Base-by-base conservation (phyloP, 2,329 filamentous ascomycete species). In the Colletotrichum sp. region DNA sequence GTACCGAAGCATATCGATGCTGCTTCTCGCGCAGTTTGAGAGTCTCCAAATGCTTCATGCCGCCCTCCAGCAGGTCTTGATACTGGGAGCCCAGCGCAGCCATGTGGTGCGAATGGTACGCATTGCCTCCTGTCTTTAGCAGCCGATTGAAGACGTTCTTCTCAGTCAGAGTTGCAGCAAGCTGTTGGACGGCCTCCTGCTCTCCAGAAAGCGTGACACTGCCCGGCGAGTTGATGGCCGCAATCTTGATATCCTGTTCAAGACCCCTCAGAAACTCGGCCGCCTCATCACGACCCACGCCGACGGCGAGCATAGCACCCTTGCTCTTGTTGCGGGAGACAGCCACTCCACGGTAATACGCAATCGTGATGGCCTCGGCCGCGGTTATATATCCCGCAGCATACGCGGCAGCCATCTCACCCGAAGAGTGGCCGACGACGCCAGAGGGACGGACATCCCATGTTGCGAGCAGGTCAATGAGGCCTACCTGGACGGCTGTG, bases 371-470 rank as follows among this genome's bases (percentile, higher is more conserved):
- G 7, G 86, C 86, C 8, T 84, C 82, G 15, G 80, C 71, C 1
- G 81, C 77, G 0, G 83, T 80, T 6, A 88, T 72, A 3, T 78
- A 72, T 2, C 86, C 84, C 1, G 82, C 80, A 2, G 85, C 84
- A 67, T 87, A 88, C 1, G 86, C 86, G 3, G 86, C 87, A 0
- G 83, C 86, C 34, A 88, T 86, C 77, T 88, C 87, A 3, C 87
- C 87, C 6, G 79, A 82, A 0, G 85, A 87, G 73, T 89, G 87
- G 1, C 87, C 87, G 6, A 87, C 81, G 0, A 85, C 83, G 3
- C 80, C 82, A 9, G 75, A 26, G 0, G 85, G 83, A 3, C 55
- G 63, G 30, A 88, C 74, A 0, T 82, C 81, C 69, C 80, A 81
- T 1, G 77, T 65, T 0, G 43, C 34, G 4, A 89, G 81, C 1